Conservation (phyloP, 768 basidiomycete genomes). For the Tephrocybe sp. region DNA sequence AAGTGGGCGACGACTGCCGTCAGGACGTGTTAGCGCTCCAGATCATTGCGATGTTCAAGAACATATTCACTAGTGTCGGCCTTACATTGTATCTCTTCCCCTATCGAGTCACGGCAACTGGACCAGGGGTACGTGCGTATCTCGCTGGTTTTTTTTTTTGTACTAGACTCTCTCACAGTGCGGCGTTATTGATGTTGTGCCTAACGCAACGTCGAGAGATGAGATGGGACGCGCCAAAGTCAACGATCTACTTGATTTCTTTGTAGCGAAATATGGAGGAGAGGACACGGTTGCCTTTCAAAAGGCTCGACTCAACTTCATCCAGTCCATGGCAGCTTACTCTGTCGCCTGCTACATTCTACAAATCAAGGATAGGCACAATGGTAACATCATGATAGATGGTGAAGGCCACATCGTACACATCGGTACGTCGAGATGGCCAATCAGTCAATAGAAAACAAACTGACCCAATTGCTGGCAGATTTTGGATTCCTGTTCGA, state of each 20-base stretch:
- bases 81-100: slow-evolving; percentile 91
- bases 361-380: slow-evolving; percentile 98
- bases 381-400: slow-evolving; percentile 99
- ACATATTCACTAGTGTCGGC: slow-evolving; percentile 88
- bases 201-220: slow-evolving; percentile 95
- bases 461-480: slow-evolving; percentile 25
- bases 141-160: not conserved
- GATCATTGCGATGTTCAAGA: slow-evolving; percentile 99
- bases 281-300: slow-evolving; percentile 91
- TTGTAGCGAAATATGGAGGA: slow-evolving; percentile 89
- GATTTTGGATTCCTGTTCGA: slow-evolving; percentile 97
- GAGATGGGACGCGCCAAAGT: slow-evolving; percentile 99
- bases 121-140: slow-evolving; percentile 74
- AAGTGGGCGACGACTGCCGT: slow-evolving; percentile 98
- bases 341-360: slow-evolving; percentile 97
- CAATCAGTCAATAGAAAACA: not conserved
- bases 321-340: slow-evolving; percentile 99
- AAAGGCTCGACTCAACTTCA: slow-evolving; percentile 90
- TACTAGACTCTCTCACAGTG: slow-evolving; percentile 51
- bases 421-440: slow-evolving; percentile 61
- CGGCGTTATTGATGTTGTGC: slow-evolving; percentile 98
- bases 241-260: slow-evolving; percentile 94
- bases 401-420: slow-evolving; percentile 97
- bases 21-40: slow-evolving; percentile 98
- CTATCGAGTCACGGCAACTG: slow-evolving; percentile 96